Evolutionary conservation across 768 basidiomycete genomes (phyloP).

Genomic region (Termitomyces heimii): DNA sequence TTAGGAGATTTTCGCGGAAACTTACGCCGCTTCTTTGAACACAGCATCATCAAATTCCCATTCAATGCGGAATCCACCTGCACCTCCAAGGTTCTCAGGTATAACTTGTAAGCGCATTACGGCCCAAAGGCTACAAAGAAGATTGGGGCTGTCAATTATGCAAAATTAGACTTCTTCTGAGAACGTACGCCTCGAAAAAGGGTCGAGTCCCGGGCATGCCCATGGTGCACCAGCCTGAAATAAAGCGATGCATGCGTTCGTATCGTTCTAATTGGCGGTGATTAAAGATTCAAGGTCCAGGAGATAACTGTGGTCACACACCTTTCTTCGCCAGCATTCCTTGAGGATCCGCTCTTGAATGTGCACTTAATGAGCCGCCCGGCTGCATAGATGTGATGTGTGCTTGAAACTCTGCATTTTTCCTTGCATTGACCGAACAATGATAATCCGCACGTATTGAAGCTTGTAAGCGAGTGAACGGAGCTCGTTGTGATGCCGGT

Average conservation of each 20-base stretch:
- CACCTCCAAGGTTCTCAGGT: constrained; percentile 76
- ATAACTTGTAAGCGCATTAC: constrained; percentile 77
- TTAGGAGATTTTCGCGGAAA: constrained; percentile 17
- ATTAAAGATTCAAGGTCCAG: not conserved
- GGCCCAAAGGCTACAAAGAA: constrained; percentile 55
- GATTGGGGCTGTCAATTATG: not conserved
- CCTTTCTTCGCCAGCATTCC: constrained; percentile 66
- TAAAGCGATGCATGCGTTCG: constrained; percentile 69
- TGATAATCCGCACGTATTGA: constrained; percentile 84
- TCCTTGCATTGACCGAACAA: constrained; percentile 67
- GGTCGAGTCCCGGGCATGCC: constrained; percentile 88
- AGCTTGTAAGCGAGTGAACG: constrained; percentile 82
- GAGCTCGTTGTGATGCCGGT: constrained; percentile 79
- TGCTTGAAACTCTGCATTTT: constrained; percentile 82
- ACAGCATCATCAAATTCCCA: constrained; percentile 96
- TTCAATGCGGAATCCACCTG: constrained; percentile 63
- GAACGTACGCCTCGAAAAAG: constrained; percentile 63
- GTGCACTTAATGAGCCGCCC: constrained; percentile 74
- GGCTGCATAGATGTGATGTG: constrained; percentile 74
- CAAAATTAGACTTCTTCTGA: constrained; percentile 4
- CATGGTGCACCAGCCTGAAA: constrained; percentile 78
- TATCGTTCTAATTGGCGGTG: constrained; percentile 45
- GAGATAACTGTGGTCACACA: constrained; percentile 13
- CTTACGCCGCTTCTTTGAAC: constrained; percentile 91
- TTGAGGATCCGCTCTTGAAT: constrained; percentile 60